phyloP scores from a whole-genome alignment of 2,329 filamentous ascomycete genomes.

The Ceratocystis diversiconidia region DNA sequence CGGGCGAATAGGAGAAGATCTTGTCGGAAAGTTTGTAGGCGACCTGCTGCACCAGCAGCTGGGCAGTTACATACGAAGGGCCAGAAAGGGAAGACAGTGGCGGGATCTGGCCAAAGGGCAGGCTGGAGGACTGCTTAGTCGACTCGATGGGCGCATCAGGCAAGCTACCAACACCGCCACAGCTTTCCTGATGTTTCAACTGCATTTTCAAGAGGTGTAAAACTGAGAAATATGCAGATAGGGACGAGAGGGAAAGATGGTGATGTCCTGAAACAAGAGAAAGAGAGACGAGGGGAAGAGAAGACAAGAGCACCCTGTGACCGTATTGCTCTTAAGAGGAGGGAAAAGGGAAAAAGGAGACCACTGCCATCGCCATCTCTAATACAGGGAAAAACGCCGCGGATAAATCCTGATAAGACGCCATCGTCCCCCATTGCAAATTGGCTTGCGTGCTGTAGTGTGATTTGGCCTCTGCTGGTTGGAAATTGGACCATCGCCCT shows the following conservation, averaged over 20 bases:
- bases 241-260: neutral
- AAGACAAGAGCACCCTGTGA: neutral
- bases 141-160: slow-evolving; percentile 11
- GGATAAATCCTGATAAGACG: neutral
- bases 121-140: slow-evolving; percentile 31
- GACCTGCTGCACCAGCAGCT: slow-evolving; percentile 88
- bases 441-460: neutral
- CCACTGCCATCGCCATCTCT: neutral
- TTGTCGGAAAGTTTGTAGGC: slow-evolving; percentile 92
- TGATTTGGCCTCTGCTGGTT: slow-evolving; percentile 1
- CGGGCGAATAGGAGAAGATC: slow-evolving; percentile 91
- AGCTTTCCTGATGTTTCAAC: slow-evolving; percentile 19
- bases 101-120: slow-evolving; percentile 44
- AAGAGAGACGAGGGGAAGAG: neutral
- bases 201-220: slow-evolving; percentile 15
- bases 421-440: neutral
- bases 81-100: slow-evolving; percentile 54
- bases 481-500: slow-evolving; percentile 12
- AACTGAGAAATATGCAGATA: neutral
- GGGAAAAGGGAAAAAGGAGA: neutral
- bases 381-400: neutral
- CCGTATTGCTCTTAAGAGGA: neutral
- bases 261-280: neutral
- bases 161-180: slow-evolving; percentile 14
- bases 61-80: slow-evolving; percentile 83